Conservation (phyloP, 192 early-diverging fungal species). For the Linnemannia exigua region DNA sequence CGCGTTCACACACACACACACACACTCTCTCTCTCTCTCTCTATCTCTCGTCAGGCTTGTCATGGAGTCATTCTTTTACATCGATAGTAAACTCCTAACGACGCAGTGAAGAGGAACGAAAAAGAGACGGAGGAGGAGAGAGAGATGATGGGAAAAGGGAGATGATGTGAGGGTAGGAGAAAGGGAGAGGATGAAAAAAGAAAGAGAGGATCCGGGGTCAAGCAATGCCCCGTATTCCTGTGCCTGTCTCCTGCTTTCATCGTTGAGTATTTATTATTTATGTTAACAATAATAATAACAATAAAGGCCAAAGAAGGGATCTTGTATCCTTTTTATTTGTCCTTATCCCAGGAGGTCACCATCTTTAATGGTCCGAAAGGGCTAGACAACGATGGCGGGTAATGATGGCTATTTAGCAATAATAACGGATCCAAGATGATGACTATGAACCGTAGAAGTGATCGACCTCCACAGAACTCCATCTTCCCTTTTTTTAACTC, state of each 20-base stretch:
- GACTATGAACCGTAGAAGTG: not conserved
- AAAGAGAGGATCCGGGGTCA: not conserved
- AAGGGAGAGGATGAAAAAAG: not conserved
- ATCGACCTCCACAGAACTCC: slow-evolving; percentile 1
- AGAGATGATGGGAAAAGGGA: not conserved
- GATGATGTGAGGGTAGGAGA: not conserved
- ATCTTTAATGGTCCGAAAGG: not conserved
- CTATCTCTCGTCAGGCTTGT: too few relatives aligned
- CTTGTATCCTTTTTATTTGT: not conserved
- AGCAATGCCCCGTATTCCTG: slow-evolving; percentile 8
- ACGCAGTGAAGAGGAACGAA: not conserved
- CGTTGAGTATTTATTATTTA: not conserved
- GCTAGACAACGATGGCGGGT: not conserved
- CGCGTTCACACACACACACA: too few relatives aligned
- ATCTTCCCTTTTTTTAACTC: not conserved
- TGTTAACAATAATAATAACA: not conserved
- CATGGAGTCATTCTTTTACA: not conserved
- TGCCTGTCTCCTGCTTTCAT: slow-evolving; percentile 18
- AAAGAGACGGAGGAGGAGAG: slow-evolving; percentile 8
- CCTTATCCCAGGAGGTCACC: not conserved
- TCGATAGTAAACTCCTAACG: too few relatives aligned
- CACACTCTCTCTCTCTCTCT: too few relatives aligned
- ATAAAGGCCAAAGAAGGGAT: not conserved
- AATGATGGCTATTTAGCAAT: not conserved
- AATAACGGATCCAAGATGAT: not conserved